phyloP scores from a whole-genome alignment of 306 rosid species.

The Prunus dulcis region DNA sequence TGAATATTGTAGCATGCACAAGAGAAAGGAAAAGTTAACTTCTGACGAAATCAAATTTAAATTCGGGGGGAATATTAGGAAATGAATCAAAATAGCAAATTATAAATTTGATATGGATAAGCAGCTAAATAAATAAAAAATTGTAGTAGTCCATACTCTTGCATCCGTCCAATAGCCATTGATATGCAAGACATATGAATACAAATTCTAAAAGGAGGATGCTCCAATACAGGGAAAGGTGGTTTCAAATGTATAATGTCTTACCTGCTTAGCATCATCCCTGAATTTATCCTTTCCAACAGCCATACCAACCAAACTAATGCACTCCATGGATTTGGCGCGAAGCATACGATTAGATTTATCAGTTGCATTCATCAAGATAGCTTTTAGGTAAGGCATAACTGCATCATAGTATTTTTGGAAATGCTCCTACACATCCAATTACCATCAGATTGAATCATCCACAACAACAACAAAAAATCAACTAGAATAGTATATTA shows the following conservation, averaged over 20 bases:
- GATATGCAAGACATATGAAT: neutral
- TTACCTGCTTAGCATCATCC: conserved; percentile 98
- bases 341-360: conserved; percentile 99
- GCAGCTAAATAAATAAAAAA: neutral
- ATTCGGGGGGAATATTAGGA: neutral
- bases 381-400: conserved; percentile 94
- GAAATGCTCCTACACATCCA: conserved; percentile 72
- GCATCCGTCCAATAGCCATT: neutral
- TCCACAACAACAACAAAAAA: conserved; percentile 5
- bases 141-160: neutral
- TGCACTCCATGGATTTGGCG: conserved; percentile 99
- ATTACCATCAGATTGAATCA: conserved; percentile 18
- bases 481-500: neutral
- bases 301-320: conserved; percentile 99
- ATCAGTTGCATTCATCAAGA: conserved; percentile 92
- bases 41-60: neutral
- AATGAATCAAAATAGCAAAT: neutral
- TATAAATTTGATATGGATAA: too few species aligned
- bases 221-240: neutral
- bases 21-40: neutral
- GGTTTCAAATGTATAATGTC: neutral
- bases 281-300: conserved; percentile 97
- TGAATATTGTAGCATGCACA: neutral
- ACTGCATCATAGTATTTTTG: conserved; percentile 95
- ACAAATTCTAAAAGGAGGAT: neutral